These are phyloP conservation scores for Beta corolliflora DNA, from an alignment of 179 eudicot species.

Conservation along the genomic window DNA sequence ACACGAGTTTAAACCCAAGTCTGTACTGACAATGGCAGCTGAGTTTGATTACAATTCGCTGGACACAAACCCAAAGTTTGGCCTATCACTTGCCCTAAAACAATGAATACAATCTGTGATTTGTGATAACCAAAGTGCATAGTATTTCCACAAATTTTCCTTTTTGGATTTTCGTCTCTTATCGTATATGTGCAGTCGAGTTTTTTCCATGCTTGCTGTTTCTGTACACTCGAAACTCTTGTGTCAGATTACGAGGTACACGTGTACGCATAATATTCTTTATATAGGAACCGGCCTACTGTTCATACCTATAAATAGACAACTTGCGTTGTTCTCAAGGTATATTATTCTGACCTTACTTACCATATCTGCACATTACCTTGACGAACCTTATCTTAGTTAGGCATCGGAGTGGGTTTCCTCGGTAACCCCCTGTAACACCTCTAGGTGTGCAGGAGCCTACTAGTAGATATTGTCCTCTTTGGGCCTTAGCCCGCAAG, in stretches of 20 bases:
- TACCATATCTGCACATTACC: too few relatives aligned
- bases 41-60: constrained; percentile 41
- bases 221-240: background rate
- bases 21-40: constrained; percentile 32
- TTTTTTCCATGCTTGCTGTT: background rate
- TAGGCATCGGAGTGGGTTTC: too few relatives aligned
- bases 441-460: too few relatives aligned
- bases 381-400: too few relatives aligned
- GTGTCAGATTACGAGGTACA: background rate
- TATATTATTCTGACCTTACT: too few relatives aligned
- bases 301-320: too few relatives aligned
- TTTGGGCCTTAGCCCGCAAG: too few relatives aligned
- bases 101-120: constrained; percentile 23
- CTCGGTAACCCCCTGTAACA: too few relatives aligned
- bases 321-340: too few relatives aligned
- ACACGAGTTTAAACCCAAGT: constrained; percentile 39
- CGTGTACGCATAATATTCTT: too few relatives aligned
- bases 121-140: background rate
- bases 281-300: too few relatives aligned
- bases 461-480: too few relatives aligned
- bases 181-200: background rate
- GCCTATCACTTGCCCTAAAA: constrained; percentile 35
- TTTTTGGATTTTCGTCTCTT: background rate
- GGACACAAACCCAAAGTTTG: constrained; percentile 33
- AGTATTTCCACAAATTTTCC: background rate